Conservation (phyloP, 257 asterid species). For the Linaria vulgaris region DNA sequence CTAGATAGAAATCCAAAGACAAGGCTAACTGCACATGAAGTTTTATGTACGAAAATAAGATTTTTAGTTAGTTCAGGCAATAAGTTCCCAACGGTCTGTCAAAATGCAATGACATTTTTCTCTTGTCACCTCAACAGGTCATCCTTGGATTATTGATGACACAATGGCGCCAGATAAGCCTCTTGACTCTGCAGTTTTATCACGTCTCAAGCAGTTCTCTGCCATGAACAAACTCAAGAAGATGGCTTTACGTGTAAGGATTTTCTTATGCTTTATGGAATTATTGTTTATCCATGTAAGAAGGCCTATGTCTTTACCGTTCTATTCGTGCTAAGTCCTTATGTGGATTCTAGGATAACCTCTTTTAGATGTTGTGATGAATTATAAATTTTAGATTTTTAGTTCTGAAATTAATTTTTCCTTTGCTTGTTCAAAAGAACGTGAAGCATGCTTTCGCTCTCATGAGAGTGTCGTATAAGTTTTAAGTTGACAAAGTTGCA, state of each 20-base stretch:
- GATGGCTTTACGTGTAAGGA: constrained; percentile 72
- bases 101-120: neutral
- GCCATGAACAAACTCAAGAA: constrained; percentile 87
- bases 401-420: too few relatives aligned
- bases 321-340: too few relatives aligned
- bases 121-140: constrained; percentile 46
- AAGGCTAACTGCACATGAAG: constrained; percentile 59
- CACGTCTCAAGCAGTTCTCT: constrained; percentile 88
- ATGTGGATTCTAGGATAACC: too few relatives aligned
- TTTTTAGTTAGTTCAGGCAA: neutral
- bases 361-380: too few relatives aligned
- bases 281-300: too few relatives aligned
- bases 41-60: constrained; percentile 31
- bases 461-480: too few relatives aligned
- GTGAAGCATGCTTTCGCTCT: too few relatives aligned
- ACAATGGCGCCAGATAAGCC: constrained; percentile 81
- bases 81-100: neutral
- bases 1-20: constrained; percentile 47
- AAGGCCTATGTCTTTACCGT: too few relatives aligned
- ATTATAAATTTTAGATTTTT: too few relatives aligned
- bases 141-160: constrained; percentile 80
- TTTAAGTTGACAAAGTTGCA: too few relatives aligned
- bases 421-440: too few relatives aligned
- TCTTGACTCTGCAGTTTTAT: constrained; percentile 83
- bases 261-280: neutral